Conservation (phyloP, 768 basidiomycete species). For the Mycena alexandri region DNA sequence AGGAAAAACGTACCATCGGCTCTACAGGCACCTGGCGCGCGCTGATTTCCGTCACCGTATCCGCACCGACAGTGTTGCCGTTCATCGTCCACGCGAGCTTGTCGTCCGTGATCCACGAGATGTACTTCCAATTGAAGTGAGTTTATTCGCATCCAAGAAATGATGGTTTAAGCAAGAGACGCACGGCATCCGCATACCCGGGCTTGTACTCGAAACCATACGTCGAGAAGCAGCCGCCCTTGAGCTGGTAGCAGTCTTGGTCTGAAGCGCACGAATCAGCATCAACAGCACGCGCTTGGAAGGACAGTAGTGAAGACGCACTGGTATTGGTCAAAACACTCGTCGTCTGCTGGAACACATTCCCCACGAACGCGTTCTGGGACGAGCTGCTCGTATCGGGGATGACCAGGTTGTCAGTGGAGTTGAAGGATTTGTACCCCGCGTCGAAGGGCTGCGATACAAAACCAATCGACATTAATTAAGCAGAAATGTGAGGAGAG, state of each 20-base stretch:
- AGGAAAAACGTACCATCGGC: constrained; percentile 75
- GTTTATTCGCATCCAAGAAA: constrained; percentile 10
- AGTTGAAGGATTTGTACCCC: constrained; percentile 77
- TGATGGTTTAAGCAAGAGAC: constrained; percentile 15
- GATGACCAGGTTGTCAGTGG: constrained; percentile 69
- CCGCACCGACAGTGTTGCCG: constrained; percentile 74
- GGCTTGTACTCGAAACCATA: constrained; percentile 84
- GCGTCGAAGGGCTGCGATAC: constrained; percentile 76
- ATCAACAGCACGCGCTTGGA: too few relatives aligned
- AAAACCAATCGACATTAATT: too few relatives aligned
- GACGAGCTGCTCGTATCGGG: constrained; percentile 60
- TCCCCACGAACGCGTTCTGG: constrained; percentile 77
- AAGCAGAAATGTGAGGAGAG: neutral
- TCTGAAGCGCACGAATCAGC: constrained; percentile 43
- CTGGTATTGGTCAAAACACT: constrained; percentile 76
- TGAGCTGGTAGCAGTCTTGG: constrained; percentile 75
- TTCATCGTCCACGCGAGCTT: constrained; percentile 81
- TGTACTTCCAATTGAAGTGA: constrained; percentile 64
- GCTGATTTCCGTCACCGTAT: constrained; percentile 70
- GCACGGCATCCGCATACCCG: constrained; percentile 74
- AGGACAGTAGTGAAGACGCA: constrained; percentile 14
- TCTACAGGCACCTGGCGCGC: constrained; percentile 81
- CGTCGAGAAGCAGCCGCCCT: constrained; percentile 69
- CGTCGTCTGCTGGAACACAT: constrained; percentile 82
- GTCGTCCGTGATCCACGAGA: constrained; percentile 85